Conservation (phyloP, 1,284 basidiomycete genomes). For the Leccinum insigne region DNA sequence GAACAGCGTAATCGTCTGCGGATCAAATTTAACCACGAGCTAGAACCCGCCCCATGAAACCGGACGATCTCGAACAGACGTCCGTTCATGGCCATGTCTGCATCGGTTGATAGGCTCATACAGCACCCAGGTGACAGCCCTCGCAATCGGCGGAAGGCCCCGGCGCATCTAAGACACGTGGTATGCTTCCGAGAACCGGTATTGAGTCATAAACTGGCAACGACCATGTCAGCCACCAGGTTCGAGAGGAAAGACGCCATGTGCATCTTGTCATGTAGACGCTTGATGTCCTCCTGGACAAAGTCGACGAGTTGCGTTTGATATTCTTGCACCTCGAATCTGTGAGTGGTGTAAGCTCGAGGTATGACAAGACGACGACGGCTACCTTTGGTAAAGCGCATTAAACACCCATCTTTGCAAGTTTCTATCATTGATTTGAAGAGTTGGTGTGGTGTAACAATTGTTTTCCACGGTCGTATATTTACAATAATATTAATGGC, state of each 20-base stretch:
- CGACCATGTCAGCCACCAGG: not conserved
- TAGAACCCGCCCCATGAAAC: not conserved
- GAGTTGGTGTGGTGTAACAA: too few species aligned
- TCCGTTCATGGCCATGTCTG: not conserved
- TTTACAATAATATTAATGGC: too few species aligned
- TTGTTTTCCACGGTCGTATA: too few species aligned
- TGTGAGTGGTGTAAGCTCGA: constrained; percentile 31
- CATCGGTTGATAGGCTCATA: not conserved
- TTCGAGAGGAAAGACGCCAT: not conserved
- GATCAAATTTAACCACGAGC: not conserved
- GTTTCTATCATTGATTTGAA: too few species aligned
- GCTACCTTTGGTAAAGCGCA: constrained; percentile 92
- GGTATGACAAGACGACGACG: not conserved
- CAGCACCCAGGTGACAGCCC: too few species aligned
- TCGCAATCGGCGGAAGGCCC: too few species aligned
- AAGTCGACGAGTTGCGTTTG: constrained; percentile 82
- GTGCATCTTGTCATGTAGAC: constrained; percentile 85
- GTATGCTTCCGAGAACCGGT: not conserved
- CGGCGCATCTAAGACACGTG: too few species aligned
- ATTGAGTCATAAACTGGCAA: not conserved
- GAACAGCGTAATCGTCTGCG: too few species aligned
- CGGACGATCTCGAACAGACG: not conserved
- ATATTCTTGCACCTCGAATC: constrained; percentile 98
- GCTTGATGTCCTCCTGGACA: constrained; percentile 97
- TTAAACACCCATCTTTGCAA: constrained; percentile 68